Conservation (phyloP, 345 rosid species). For the Populus simonii region DNA sequence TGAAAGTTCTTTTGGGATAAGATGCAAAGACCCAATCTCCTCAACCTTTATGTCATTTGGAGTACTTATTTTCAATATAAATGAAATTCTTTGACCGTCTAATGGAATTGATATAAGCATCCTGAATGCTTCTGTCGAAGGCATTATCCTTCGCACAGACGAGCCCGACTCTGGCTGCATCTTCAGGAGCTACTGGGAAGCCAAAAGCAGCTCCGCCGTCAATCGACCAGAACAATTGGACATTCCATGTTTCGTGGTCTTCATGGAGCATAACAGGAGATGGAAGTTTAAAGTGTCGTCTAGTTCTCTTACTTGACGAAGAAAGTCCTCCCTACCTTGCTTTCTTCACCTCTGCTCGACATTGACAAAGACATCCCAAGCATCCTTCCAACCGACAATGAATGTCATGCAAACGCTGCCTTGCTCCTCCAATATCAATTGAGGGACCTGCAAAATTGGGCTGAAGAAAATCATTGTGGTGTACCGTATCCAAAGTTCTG, state of each 20-base stretch:
- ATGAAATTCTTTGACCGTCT: slow-evolving; percentile 46
- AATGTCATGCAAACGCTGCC: slow-evolving; percentile 56
- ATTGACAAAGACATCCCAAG: slow-evolving; percentile 46
- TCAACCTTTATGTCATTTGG: slow-evolving; percentile 17
- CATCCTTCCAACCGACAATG: slow-evolving; percentile 49
- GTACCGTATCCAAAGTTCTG: slow-evolving; percentile 32
- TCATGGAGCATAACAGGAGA: slow-evolving; percentile 18
- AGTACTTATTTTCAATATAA: slow-evolving; percentile 51
- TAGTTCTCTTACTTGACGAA: slow-evolving; percentile 19
- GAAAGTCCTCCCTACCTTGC: slow-evolving; percentile 39
- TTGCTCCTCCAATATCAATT: slow-evolving; percentile 41
- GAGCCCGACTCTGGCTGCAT: slow-evolving; percentile 35
- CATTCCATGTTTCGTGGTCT: slow-evolving; percentile 43
- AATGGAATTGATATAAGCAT: slow-evolving; percentile 48
- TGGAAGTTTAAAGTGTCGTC: slow-evolving; percentile 19
- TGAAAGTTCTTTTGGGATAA: slow-evolving; percentile 49
- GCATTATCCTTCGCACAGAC: slow-evolving; percentile 32
- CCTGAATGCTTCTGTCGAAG: slow-evolving; percentile 48
- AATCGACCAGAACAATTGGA: slow-evolving; percentile 44
- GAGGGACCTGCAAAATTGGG: slow-evolving; percentile 37
- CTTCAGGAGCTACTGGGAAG: slow-evolving; percentile 34
- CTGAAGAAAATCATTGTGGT: slow-evolving; percentile 42
- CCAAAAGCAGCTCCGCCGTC: slow-evolving; percentile 48
- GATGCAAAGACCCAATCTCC: slow-evolving; percentile 37
- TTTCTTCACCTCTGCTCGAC: slow-evolving; percentile 55